A percentile compares a stretch with the other conserved stretches of the same genome.
phyloP scores from a whole-genome alignment of 73 alveolate species.

The Paramecium primaurelia region DNA sequence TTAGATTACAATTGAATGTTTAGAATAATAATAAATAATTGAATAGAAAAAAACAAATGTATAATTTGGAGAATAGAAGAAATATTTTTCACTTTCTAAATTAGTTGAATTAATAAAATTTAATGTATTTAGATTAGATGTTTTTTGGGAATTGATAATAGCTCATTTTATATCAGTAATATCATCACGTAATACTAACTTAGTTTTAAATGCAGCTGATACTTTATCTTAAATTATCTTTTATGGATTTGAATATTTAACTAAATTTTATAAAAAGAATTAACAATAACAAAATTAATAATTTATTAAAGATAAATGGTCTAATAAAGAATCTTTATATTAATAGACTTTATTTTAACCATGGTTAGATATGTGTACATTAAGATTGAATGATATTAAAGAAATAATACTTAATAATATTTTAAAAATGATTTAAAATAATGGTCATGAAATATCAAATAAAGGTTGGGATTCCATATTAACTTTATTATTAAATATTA shows the following conservation, averaged over 20 bases:
- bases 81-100: neutral
- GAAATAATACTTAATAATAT: neutral
- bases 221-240: slow-evolving; percentile 27
- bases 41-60: neutral
- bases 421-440: slow-evolving; percentile 13
- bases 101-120: neutral
- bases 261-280: neutral
- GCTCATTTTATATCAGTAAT: slow-evolving; percentile 44
- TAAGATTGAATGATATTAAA: neutral
- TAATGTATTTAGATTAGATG: slow-evolving; percentile 24
- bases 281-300: neutral
- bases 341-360: slow-evolving; percentile 35
- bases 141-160: slow-evolving; percentile 41
- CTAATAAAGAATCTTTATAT: neutral
- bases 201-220: slow-evolving; percentile 11
- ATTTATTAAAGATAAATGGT: slow-evolving; percentile 45
- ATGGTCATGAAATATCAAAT: neutral
- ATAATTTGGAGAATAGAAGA: slow-evolving; percentile 8
- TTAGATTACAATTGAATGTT: slow-evolving; percentile 2
- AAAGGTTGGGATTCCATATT: slow-evolving; percentile 43
- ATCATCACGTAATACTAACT: neutral
- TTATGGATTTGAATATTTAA: slow-evolving; percentile 11
- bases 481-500: neutral
- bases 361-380: slow-evolving; percentile 24
- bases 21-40: neutral